Evolutionary conservation across 164 flowering plant species (phyloP), one percentile per base, ranked within the genome.

Genomic region (Houttuynia cordata): DNA sequence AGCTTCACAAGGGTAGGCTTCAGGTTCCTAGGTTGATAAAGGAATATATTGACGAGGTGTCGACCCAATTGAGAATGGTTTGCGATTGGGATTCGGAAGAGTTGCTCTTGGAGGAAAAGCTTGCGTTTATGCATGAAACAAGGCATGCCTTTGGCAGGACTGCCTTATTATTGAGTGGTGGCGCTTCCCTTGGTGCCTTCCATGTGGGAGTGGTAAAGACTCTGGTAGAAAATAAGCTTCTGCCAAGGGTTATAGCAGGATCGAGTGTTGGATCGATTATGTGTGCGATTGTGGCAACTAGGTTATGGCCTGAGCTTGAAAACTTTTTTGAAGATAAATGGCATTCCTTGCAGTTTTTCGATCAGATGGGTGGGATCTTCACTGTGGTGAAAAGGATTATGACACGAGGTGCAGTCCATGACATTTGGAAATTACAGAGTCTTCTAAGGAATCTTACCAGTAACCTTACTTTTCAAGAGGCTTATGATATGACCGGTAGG

Each of bases 61-160:
- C 96, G 0, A 87, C 84, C 14, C 99, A 94, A 69, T 66, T 94
- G 74, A 80, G 87, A 62, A 82, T 91, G 87, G 99, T 94, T 10
- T 94, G 95, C 61, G 86, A 90, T 51, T 90, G 88, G 0, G 96
- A 88, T 61, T 75, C 90, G 0, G 97, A 93, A 64, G 97, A 93
- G 76, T 80, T 90, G 42, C 66, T 79, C 5, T 67, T 91, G 65
- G 97, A 94, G 73, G 99, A 94, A 77, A 91, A 85, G 78, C 96
- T 90, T 53, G 77, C 99, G 4, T 94, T 90, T 65, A 83, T 91
- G 92, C 97, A 94, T 64, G 97, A 94, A 65, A 88, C 96, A 0
- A 77, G 99, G 55, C 99, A 94, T 73, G 95, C 96, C 17, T 94
- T 94, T 71, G 99, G 99, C 22, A 79, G 99, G 64, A 94, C 99